phyloP scores from a whole-genome alignment of 192 early-diverging fungal species.

The Gamsiella multidivaricata region DNA sequence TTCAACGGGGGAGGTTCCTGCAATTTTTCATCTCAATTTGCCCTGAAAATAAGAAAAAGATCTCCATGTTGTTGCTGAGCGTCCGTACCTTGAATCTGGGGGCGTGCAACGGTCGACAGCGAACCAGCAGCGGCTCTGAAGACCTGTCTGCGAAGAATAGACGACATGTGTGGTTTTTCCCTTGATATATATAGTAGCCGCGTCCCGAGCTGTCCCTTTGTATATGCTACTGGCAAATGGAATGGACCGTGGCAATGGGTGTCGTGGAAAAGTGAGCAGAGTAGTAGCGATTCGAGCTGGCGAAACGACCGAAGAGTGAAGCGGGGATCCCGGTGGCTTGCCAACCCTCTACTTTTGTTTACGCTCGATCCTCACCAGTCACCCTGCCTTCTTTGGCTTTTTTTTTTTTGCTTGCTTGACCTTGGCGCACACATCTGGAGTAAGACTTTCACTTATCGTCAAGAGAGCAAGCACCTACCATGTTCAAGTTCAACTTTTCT shows the following conservation, averaged over 20 bases:
- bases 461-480: background rate
- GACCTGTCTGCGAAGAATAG: conserved; percentile 36
- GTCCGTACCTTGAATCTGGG: conserved; percentile 38
- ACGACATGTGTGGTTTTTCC: conserved; percentile 19
- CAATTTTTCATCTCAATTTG: too few relatives aligned
- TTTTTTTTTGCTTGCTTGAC: conserved; percentile 2
- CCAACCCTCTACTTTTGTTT: conserved; percentile 13
- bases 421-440: too few relatives aligned
- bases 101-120: conserved; percentile 16
- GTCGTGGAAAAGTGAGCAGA: too few relatives aligned
- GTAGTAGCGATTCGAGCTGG: background rate
- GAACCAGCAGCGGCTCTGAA: conserved; percentile 33
- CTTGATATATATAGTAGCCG: too few relatives aligned
- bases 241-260: too few relatives aligned
- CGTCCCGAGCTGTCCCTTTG: too few relatives aligned
- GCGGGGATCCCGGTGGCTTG: conserved; percentile 48
- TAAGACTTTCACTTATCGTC: too few relatives aligned
- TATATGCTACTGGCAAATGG: too few relatives aligned
- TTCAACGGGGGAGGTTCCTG: too few relatives aligned
- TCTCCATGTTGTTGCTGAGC: background rate
- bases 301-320: background rate
- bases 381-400: background rate
- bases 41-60: too few relatives aligned
- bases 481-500: conserved; percentile 56
- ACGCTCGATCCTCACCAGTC: conserved; percentile 12